phyloP scores from a whole-genome alignment of 108 stramenopile species.

The Cylindrotheca closterium region DNA sequence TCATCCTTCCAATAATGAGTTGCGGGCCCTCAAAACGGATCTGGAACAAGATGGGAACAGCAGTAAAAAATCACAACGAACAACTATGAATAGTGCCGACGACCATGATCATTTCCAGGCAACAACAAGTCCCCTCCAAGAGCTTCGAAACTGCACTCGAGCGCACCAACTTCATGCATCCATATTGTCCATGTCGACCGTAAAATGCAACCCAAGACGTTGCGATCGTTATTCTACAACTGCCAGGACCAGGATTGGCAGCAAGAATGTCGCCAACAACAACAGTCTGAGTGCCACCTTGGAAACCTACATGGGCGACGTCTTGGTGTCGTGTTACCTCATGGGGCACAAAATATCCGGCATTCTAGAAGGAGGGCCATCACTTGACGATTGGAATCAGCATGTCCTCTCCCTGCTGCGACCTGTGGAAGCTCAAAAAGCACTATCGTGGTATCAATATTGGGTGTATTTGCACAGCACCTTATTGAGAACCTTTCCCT shows the following conservation, averaged over 20 bases:
- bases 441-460: constrained; percentile 16
- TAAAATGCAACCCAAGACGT: constrained; percentile 3
- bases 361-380: constrained; percentile 28
- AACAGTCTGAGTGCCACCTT: constrained; percentile 13
- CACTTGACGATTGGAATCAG: constrained; percentile 6
- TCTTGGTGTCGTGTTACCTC: constrained; percentile 27
- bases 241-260: background rate
- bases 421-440: background rate
- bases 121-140: too few species aligned
- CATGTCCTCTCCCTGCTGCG: background rate
- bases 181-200: constrained; percentile 4
- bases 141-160: constrained; percentile 1
- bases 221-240: background rate
- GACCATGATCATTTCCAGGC: background rate
- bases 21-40: constrained; percentile 16
- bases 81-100: background rate
- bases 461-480: constrained; percentile 41
- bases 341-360: constrained; percentile 31
- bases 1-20: constrained; percentile 20
- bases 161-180: constrained; percentile 22
- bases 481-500: constrained; percentile 22
- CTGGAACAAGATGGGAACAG: background rate
- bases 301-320: constrained; percentile 42
- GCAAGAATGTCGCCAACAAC: too few species aligned
- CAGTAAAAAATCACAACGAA: constrained; percentile 1